Evolutionary conservation across 2,329 filamentous ascomycete species (phyloP), one percentile per base, ranked within the genome.

Genomic region (Microcyclosporella mali): DNA sequence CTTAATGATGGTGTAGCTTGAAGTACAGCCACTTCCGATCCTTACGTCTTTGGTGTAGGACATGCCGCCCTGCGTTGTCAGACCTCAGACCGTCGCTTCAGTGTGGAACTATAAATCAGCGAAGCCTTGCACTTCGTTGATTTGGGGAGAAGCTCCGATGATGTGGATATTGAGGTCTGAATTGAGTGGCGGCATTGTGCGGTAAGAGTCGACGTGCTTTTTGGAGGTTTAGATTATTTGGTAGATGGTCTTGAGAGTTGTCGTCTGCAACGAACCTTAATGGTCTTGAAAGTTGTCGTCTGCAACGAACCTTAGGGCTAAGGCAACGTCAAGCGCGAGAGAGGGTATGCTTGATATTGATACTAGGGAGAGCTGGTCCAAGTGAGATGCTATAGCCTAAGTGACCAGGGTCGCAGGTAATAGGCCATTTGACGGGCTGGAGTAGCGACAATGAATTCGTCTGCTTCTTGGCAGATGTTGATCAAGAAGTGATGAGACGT

Each of bases 1-100:
- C 37, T 46, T 45, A 15, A 49, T 12, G 3, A 43, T 37, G 16
- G 40, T 46, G 35, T 49, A n/a, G 43, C 27, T 45, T 40, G 2
- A 38, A 16, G 33, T 43, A 49, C n/a, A 49, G 34, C 43, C 46
- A 46, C 18, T 38, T 17, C 2, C 40, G 36, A 6, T 9, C 38
- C 17, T 31, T 38, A 6, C 43, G 43, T 35, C 34, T 45, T 40
- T 43, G 46, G 9, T 37, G 33, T 10, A 46, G 34, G 11, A 43
- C 30, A 21, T 49, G 12, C 46, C 39, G 21, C 40, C 46, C 25
- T 45, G 36, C n/a, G 43, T 40, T n/a, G 38, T 40, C 27, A 49
- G 36, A 3, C 43, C 43, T 21, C 40, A 40, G n/a, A 39, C 40
- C 4, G 40, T 7, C 12, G 37, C 43, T 10, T 46, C 37, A 28